Conservation (phyloP, 129 eudicot species). For the Saussurea involucrata region DNA sequence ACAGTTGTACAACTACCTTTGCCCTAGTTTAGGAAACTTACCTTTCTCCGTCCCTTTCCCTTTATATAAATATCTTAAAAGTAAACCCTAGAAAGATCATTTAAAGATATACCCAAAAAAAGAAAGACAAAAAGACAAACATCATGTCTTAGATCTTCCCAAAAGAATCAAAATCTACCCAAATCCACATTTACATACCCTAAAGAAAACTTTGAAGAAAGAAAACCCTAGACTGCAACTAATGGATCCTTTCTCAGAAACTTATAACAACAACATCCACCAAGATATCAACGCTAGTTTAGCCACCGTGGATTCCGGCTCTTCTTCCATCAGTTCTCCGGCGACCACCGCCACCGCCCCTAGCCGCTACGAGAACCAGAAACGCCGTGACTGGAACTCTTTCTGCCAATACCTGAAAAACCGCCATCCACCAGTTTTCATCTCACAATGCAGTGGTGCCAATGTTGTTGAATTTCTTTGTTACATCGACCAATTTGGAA, state of each 20-base stretch:
- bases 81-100: constrained; percentile 25
- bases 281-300: constrained; percentile 17
- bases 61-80: constrained; percentile 6
- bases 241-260: constrained; percentile 26
- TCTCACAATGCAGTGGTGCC: constrained; percentile 70
- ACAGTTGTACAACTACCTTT: constrained; percentile 1
- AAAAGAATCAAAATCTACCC: constrained; percentile 11
- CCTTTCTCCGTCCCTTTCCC: constrained; percentile 9
- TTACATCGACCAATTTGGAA: constrained; percentile 83
- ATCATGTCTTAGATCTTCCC: constrained; percentile 22
- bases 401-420: constrained; percentile 75
- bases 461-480: constrained; percentile 80
- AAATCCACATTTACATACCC: not conserved
- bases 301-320: constrained; percentile 16
- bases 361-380: constrained; percentile 86
- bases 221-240: constrained; percentile 17
- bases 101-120: constrained; percentile 4
- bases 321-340: constrained; percentile 29
- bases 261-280: not conserved
- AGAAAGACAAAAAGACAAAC: constrained; percentile 12
- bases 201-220: not conserved
- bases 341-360: constrained; percentile 18
- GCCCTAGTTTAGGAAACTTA: constrained; percentile 14
- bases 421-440: constrained; percentile 74
- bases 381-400: constrained; percentile 89